These are phyloP conservation scores for Tanacetum coccineum DNA, from an alignment of 129 eudicot species.

Conservation along the genomic window DNA sequence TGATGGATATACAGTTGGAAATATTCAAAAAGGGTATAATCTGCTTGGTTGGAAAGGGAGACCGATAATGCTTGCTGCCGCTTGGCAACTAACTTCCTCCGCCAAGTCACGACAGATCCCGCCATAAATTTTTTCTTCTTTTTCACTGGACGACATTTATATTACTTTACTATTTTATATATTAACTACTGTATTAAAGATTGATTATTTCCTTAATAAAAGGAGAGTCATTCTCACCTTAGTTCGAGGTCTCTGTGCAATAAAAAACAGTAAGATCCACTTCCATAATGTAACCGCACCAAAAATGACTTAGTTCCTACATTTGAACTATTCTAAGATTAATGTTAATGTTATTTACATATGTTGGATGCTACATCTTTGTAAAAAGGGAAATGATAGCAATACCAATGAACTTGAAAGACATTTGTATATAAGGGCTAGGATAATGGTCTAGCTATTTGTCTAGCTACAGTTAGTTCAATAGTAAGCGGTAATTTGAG, in stretches of 20 bases:
- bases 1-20: conserved; percentile 58
- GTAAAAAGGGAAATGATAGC: background rate
- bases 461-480: too few relatives aligned
- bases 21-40: conserved; percentile 49
- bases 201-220: conserved; percentile 18
- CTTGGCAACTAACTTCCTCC: conserved; percentile 47
- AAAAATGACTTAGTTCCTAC: conserved; percentile 5
- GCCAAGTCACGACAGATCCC: conserved; percentile 2
- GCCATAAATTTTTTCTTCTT: background rate
- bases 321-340: background rate
- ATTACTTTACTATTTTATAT: conserved; percentile 19
- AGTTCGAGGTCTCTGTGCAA: background rate
- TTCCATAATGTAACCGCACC: conserved; percentile 10
- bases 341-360: background rate
- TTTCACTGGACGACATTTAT: background rate
- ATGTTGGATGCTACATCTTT: conserved; percentile 5
- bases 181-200: background rate
- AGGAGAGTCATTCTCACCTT: conserved; percentile 10
- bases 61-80: conserved; percentile 68
- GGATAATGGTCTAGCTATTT: too few relatives aligned
- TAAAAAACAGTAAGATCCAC: conserved; percentile 10
- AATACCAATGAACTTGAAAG: background rate
- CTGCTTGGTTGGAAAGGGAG: conserved; percentile 82
- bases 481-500: too few relatives aligned
- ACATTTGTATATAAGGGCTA: too few relatives aligned